Conservation (phyloP, 371 early-diverging fungal genomes). For the Saksenaea oblongispora region DNA sequence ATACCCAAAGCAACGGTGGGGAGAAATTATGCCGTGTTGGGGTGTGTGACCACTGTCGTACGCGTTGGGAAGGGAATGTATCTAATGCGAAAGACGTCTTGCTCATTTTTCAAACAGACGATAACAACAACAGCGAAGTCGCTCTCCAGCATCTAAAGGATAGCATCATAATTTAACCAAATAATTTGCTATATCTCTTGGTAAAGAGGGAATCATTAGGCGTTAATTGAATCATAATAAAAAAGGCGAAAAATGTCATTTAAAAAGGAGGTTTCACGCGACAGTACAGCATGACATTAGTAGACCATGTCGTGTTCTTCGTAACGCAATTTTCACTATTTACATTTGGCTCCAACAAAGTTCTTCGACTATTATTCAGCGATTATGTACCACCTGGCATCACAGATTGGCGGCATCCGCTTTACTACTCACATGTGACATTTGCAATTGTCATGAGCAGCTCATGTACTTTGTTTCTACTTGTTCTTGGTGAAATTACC, state of each 20-base stretch:
- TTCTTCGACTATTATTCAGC: neutral
- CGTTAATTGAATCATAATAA: too few species aligned
- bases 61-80: too few species aligned
- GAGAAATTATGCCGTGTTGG: too few species aligned
- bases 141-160: too few species aligned
- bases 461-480: slow-evolving; percentile 78
- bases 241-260: neutral
- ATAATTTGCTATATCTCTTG: too few species aligned
- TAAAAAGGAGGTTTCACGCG: neutral
- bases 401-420: neutral
- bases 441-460: slow-evolving; percentile 80
- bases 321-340: slow-evolving; percentile 9
- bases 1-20: too few species aligned
- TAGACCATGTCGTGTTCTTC: slow-evolving; percentile 11
- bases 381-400: slow-evolving; percentile 5
- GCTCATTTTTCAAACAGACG: too few species aligned
- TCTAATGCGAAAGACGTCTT: too few species aligned
- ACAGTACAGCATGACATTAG: neutral
- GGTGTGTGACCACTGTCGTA: too few species aligned
- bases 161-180: too few species aligned
- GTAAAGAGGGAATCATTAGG: too few species aligned
- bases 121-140: too few species aligned
- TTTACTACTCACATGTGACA: slow-evolving; percentile 54
- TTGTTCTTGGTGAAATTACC: slow-evolving; percentile 82
- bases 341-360: slow-evolving; percentile 11